Evolutionary conservation across 177 flowering plant genomes (phyloP).

Genomic region (Telopea speciosissima): DNA sequence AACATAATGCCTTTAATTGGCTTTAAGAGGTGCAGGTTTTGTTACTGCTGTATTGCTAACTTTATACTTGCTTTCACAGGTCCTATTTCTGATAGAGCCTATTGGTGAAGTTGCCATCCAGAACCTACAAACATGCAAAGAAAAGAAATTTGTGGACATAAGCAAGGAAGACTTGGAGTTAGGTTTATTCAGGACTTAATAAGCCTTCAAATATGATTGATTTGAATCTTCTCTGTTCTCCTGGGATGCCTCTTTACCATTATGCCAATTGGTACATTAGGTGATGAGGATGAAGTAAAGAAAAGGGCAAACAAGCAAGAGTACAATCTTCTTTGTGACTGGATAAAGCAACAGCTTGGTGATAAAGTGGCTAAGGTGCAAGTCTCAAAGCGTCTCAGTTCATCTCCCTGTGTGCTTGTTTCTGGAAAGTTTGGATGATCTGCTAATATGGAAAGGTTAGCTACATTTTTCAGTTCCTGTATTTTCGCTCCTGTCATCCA

Average conservation of each 20-base stretch:
- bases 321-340: constrained; percentile 77
- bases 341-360: constrained; percentile 97
- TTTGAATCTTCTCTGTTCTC: not conserved
- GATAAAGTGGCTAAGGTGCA: constrained; percentile 97
- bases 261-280: constrained; percentile 26
- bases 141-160: constrained; percentile 94
- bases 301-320: constrained; percentile 84
- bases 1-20: not conserved
- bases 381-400: constrained; percentile 80
- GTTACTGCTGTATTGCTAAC: not conserved
- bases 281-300: constrained; percentile 91
- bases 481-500: not conserved
- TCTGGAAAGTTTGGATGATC: constrained; percentile 99
- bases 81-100: constrained; percentile 88
- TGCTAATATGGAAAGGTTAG: constrained; percentile 97
- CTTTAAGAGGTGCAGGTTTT: not conserved
- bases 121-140: constrained; percentile 90
- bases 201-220: not conserved
- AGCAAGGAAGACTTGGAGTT: constrained; percentile 98
- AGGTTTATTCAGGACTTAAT: constrained; percentile 40
- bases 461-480: not conserved
- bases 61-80: constrained; percentile 31
- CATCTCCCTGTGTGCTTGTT: constrained; percentile 98
- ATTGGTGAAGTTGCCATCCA: constrained; percentile 97
- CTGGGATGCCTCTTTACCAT: not conserved